Evolutionary conservation across 352 stramenopile genomes (phyloP).

Genomic region (Phytophthora tubulina): DNA sequence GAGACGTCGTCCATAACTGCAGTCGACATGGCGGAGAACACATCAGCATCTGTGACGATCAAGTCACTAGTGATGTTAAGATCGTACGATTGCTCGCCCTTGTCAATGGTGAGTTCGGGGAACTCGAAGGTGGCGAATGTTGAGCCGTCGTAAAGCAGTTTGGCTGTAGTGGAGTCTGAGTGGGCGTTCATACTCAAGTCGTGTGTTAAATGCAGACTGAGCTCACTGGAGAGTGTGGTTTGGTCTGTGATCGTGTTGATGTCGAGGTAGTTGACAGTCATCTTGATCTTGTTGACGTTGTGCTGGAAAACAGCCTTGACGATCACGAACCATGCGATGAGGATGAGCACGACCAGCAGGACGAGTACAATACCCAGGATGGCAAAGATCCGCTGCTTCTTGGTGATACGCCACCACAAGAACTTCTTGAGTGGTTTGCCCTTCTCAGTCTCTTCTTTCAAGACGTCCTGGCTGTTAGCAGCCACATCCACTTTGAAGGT

Average conservation of each 20-base stretch:
- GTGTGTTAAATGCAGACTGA: constrained; percentile 65
- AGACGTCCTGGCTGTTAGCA: constrained; percentile 26
- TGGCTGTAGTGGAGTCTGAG: constrained; percentile 56
- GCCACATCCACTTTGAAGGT: constrained; percentile 43
- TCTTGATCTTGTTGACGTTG: constrained; percentile 64
- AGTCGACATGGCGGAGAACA: constrained; percentile 57
- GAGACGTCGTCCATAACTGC: constrained; percentile 51
- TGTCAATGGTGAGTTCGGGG: constrained; percentile 56
- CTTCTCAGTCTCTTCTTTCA: constrained; percentile 42
- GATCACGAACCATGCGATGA: constrained; percentile 64
- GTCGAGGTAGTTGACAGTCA: constrained; percentile 77
- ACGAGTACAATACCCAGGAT: constrained; percentile 53
- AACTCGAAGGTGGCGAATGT: constrained; percentile 61
- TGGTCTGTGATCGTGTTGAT: constrained; percentile 60
- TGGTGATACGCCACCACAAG: constrained; percentile 63
- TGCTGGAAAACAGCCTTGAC: constrained; percentile 70
- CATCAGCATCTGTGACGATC: constrained; percentile 49
- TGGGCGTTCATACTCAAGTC: constrained; percentile 49
- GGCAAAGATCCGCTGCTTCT: constrained; percentile 58
- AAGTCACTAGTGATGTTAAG: constrained; percentile 46
- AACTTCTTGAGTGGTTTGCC: constrained; percentile 54
- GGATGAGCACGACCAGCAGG: constrained; percentile 57
- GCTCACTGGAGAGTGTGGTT: constrained; percentile 50
- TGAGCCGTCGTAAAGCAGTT: constrained; percentile 53
- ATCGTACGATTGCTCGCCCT: constrained; percentile 47